These are phyloP conservation scores for Dryas octopetala DNA, from an alignment of 306 rosid genomes.

Conservation along the genomic window DNA sequence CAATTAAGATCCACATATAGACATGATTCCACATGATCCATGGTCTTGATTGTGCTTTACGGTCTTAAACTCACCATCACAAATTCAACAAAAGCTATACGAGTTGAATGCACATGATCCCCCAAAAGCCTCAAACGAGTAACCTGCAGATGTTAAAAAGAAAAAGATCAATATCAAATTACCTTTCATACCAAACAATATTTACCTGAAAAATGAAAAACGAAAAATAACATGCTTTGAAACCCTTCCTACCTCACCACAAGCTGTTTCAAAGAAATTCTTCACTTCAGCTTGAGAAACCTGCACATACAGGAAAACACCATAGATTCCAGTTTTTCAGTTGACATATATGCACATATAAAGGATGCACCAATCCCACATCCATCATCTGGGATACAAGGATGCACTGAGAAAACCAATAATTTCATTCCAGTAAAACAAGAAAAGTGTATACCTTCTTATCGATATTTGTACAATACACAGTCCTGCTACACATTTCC, in stretches of 20 bases:
- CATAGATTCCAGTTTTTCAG: constrained; percentile 15
- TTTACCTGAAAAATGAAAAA: not conserved
- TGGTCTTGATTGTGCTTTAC: not conserved
- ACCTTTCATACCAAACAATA: not conserved
- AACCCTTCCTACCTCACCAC: constrained; percentile 74
- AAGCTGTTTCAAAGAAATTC: constrained; percentile 83
- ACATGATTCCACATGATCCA: no score
- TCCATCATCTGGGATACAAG: not conserved
- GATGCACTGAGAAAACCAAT: constrained; percentile 7
- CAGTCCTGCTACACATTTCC: constrained; percentile 95
- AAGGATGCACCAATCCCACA: not conserved
- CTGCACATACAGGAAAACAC: constrained; percentile 38
- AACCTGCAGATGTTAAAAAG: constrained; percentile 48
- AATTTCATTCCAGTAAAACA: not conserved
- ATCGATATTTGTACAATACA: constrained; percentile 96
- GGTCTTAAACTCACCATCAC: constrained; percentile 44
- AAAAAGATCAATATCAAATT: not conserved
- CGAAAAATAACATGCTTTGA: constrained; percentile 3
- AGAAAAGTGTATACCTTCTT: constrained; percentile 59
- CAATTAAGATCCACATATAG: no score
- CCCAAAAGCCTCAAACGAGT: constrained; percentile 97
- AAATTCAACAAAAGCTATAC: constrained; percentile 98
- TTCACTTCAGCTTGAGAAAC: constrained; percentile 92
- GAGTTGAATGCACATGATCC: constrained; percentile 93
- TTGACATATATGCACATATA: not conserved